Evolutionary conservation across 768 basidiomycete genomes (phyloP), one percentile per base, ranked within the genome.

Genomic region (Suillus decipiens): DNA sequence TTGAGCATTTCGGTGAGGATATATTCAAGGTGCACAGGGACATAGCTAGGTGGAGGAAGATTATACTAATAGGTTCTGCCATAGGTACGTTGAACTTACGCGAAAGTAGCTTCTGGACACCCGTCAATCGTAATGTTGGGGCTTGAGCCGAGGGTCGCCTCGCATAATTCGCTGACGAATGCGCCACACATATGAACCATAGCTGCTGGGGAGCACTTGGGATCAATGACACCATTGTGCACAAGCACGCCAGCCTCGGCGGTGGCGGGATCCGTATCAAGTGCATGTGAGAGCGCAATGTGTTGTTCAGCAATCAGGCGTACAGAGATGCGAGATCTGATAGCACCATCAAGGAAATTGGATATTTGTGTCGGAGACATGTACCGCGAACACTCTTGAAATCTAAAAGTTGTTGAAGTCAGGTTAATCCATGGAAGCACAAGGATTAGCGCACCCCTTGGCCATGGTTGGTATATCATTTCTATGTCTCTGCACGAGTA

Each of bases 401-500:
- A 95, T 56, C 94, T 92, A 61, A 14, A 31, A 55, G 36, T 41
- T 43, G 19, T 42, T n/a, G 1, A 14, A 54, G 15, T n/a, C 36
- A 11, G 45, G 47, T 34, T n/a, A 24, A 63, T 48, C 19, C 33
- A 36, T 33, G 58, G n/a, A 61, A 65, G 41, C 64, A 50, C 34
- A 54, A 31, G 45, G 5, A 37, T 41, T 2, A 31, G 67, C 78
- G 61, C 66, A 89, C 92, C 94, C 94, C 77, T 93, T 94, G 3
- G 94, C 93, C 84, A 96, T 85, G 15, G 89, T 90, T 1, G 93
- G 93, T 57, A 96, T 92, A 72, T 96, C 95, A 75, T 95, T 89
- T 1, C 89, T 83, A 71, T 96, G 94, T 60, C 82, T 81, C 63
- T 85, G 84, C 4, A 96, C 93, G 22, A 96, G 76, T 41, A 81